A percentile compares a stretch with the other conserved stretches of the same genome.
phyloP scores from a whole-genome alignment of 2,329 filamentous ascomycete species.

The Ascomycota sp. region DNA sequence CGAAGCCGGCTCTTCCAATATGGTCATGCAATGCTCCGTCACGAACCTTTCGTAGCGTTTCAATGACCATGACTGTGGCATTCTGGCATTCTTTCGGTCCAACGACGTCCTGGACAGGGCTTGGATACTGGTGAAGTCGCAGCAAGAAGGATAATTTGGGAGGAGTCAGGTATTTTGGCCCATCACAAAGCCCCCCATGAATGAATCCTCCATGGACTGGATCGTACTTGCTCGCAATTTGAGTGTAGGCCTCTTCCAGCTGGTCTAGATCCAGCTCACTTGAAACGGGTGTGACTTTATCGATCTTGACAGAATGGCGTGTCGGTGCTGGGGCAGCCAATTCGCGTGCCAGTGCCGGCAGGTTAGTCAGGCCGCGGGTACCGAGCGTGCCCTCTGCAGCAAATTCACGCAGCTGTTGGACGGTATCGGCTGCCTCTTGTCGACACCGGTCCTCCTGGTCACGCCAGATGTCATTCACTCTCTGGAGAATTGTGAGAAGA shows the following conservation, averaged over 20 bases:
- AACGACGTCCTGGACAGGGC: constrained; percentile 64
- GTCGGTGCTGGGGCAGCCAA: not conserved
- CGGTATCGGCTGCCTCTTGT: constrained; percentile 62
- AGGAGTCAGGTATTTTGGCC: constrained; percentile 79
- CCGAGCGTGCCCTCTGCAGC: constrained; percentile 64
- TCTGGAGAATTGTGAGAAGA: constrained; percentile 63
- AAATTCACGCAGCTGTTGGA: constrained; percentile 62
- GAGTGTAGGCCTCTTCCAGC: constrained; percentile 67
- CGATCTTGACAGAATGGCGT: constrained; percentile 1
- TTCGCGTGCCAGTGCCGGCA: constrained; percentile 5
- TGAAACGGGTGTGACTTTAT: constrained; percentile 15
- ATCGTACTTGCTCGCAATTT: constrained; percentile 67
- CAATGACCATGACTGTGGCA: constrained; percentile 56
- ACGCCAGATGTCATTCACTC: constrained; percentile 53
- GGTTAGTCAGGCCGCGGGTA: constrained; percentile 11
- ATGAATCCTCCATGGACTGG: constrained; percentile 59
- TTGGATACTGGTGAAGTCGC: constrained; percentile 46
- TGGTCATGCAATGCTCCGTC: constrained; percentile 33
- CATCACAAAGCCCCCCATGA: constrained; percentile 57
- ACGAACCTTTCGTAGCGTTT: constrained; percentile 54
- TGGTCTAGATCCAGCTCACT: constrained; percentile 73
- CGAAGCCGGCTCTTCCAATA: constrained; percentile 29
- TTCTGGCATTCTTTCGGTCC: constrained; percentile 53
- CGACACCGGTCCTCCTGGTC: constrained; percentile 68
- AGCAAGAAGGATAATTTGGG: constrained; percentile 67